phyloP scores from a whole-genome alignment of 2,329 filamentous ascomycete species.

The Bipolaris sorokiniana region DNA sequence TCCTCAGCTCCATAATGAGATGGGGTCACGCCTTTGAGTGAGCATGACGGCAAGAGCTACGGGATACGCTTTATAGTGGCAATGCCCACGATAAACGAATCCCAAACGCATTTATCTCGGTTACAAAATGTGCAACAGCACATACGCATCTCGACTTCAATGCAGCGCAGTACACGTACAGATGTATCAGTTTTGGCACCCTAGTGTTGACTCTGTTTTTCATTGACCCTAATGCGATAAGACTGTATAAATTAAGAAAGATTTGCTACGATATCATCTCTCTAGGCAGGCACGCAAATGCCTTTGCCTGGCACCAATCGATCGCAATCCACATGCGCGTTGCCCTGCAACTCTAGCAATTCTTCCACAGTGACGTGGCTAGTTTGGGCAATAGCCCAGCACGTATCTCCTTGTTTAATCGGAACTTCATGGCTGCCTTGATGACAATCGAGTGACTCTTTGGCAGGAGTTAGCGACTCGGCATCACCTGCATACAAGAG shows the following conservation, averaged over 20 bases:
- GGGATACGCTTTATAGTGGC: too few relatives aligned
- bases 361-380: slow-evolving; percentile 55
- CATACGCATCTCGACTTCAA: too few relatives aligned
- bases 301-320: slow-evolving; percentile 51
- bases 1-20: neutral
- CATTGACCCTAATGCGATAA: too few relatives aligned
- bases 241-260: too few relatives aligned
- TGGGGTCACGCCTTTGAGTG: neutral
- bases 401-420: slow-evolving; percentile 58
- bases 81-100: too few relatives aligned
- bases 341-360: slow-evolving; percentile 51
- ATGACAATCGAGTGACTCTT: slow-evolving; percentile 27
- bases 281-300: slow-evolving; percentile 54
- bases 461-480: slow-evolving; percentile 19
- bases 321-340: slow-evolving; percentile 58
- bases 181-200: too few relatives aligned
- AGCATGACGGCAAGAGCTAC: neutral
- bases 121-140: too few relatives aligned
- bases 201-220: too few relatives aligned
- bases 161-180: too few relatives aligned
- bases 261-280: neutral
- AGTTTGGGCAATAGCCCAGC: slow-evolving; percentile 59
- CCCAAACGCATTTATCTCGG: too few relatives aligned
- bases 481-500: slow-evolving; percentile 19
- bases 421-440: slow-evolving; percentile 47